Base-by-base conservation (phyloP, 768 basidiomycete species). In the Dioszegia hungarica region DNA sequence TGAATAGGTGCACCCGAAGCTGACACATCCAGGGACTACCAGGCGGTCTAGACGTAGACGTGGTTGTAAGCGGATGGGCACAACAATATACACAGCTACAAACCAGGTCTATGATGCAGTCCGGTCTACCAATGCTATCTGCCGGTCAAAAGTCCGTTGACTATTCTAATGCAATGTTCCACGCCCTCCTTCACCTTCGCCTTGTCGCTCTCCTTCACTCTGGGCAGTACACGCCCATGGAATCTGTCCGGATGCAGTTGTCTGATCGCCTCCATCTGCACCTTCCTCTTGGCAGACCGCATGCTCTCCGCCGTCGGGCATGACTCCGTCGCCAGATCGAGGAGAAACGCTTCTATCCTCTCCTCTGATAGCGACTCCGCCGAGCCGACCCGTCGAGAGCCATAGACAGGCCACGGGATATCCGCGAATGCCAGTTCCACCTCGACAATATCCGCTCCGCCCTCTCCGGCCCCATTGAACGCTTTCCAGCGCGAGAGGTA, bases 211-310 rank as follows among this genome's bases (percentile, higher is more conserved):
- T 68, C 68, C 33, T 46, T 59, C 3, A 77, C 74, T 38, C 63
- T 48, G 4, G 44, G 49, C 28, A 75, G 54, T 20, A 71, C 63
- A 33, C 70, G 43, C 5, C 64, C 58, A 41, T 72, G 60, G 56
- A 78, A 78, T 20, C 74, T 59, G 64, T 78, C 77, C 0, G 77
- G 77, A 56, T 78, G 77, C 46, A 75, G 77, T 20, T 62, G 58
- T 54, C 88, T 73, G 40, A 89, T 72, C 0, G 84, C 83, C 45
- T 79, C 79, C 31, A 86, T 79, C 5, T 88, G 75, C 37, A 81
- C 77, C 40, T 84, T 83, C 73, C 80, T 82, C 62, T 72, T 59
- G 53, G 81, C 80, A 33, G 75, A 75, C 0, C 61, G 74, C 28
- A 76, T 79, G 20, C 77, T 75, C 20, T 54, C 47, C 0, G 51